These are phyloP conservation scores for Amanita rimosa DNA, from an alignment of 768 basidiomycete genomes.

Conservation along the genomic window DNA sequence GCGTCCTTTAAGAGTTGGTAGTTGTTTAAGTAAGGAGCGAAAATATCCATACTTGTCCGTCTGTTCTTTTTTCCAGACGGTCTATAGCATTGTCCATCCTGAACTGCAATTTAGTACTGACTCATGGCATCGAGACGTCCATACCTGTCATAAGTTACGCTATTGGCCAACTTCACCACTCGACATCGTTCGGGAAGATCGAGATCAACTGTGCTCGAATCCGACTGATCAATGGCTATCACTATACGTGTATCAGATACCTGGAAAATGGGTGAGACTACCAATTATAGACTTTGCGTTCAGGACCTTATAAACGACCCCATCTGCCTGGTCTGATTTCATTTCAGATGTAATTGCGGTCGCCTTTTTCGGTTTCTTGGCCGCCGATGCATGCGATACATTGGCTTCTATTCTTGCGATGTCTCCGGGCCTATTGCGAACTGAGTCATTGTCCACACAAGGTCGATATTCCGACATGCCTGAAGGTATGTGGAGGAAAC, in stretches of 20 bases:
- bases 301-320: conserved; percentile 77
- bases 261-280: conserved; percentile 21
- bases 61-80: conserved; percentile 32
- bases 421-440: conserved; percentile 62
- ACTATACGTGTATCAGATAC: conserved; percentile 76
- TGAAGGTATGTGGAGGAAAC: conserved; percentile 83
- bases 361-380: conserved; percentile 33
- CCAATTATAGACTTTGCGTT: not conserved
- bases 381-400: conserved; percentile 22
- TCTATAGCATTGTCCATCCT: conserved; percentile 86
- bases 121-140: not conserved
- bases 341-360: conserved; percentile 19
- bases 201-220: conserved; percentile 48
- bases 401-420: conserved; percentile 78
- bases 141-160: conserved; percentile 81
- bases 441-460: conserved; percentile 8
- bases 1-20: conserved; percentile 21
- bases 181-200: conserved; percentile 81
- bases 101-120: not conserved
- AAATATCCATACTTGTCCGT: conserved; percentile 1
- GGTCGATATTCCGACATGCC: conserved; percentile 24
- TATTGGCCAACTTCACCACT: conserved; percentile 84
- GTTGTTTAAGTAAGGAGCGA: not conserved
- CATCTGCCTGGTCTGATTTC: conserved; percentile 43
- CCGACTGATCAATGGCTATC: conserved; percentile 62